phyloP scores from a whole-genome alignment of 306 rosid species.

The Corylus avellana region DNA sequence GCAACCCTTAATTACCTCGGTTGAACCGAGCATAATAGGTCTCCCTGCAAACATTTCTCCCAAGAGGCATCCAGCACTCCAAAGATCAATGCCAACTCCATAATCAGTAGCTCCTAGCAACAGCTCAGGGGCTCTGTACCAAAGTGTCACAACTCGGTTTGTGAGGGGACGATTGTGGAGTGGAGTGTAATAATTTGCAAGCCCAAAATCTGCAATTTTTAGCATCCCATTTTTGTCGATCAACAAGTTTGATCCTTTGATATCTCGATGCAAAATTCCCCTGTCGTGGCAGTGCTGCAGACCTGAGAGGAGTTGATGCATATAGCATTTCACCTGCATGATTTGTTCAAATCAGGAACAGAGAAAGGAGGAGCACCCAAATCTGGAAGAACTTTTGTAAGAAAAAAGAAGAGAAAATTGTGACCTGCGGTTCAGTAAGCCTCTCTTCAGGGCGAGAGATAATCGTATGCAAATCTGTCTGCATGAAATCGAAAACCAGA shows the following conservation, averaged over 20 bases:
- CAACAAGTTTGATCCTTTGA: slow-evolving; percentile 86
- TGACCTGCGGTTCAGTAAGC: slow-evolving; percentile 91
- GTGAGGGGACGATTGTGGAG: slow-evolving; percentile 56
- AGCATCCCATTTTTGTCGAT: slow-evolving; percentile 79
- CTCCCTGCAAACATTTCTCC: slow-evolving; percentile 79
- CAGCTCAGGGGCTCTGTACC: slow-evolving; percentile 94
- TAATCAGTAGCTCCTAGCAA: slow-evolving; percentile 75
- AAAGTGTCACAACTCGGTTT: slow-evolving; percentile 88
- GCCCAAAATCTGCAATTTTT: slow-evolving; percentile 92
- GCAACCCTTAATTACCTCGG: slow-evolving; percentile 47
- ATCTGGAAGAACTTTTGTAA: neutral
- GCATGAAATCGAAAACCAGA: slow-evolving; percentile 94
- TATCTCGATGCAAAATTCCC: slow-evolving; percentile 87
- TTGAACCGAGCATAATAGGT: slow-evolving; percentile 79
- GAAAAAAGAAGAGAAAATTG: slow-evolving; percentile 6
- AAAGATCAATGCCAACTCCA: slow-evolving; percentile 85
- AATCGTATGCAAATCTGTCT: slow-evolving; percentile 69
- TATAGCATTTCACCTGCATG: slow-evolving; percentile 86
- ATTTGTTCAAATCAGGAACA: slow-evolving; percentile 33
- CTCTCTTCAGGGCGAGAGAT: slow-evolving; percentile 48
- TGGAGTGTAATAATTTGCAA: slow-evolving; percentile 63
- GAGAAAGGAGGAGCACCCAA: slow-evolving; percentile 17
- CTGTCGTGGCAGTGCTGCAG: slow-evolving; percentile 85
- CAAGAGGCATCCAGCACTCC: slow-evolving; percentile 96
- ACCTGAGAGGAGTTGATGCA: slow-evolving; percentile 91